Evolutionary conservation across 768 basidiomycete species (phyloP).

Genomic region (Agaricus subrufescens): DNA sequence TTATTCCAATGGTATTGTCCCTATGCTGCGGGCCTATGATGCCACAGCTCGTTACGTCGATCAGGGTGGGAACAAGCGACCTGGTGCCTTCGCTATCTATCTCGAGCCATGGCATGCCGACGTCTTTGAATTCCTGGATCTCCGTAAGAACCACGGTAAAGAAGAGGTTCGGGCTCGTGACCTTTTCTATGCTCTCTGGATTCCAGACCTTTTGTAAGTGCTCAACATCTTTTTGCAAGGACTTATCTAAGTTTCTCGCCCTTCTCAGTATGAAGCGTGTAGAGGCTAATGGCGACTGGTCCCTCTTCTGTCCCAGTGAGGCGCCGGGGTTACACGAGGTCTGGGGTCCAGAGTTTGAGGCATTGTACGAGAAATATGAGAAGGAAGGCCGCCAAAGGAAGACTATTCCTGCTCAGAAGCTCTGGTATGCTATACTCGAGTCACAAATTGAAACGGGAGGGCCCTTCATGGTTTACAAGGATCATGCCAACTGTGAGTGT

Average conservation of each 20-base stretch:
- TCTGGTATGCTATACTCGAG: slow-evolving; percentile 97
- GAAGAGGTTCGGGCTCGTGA: slow-evolving; percentile 96
- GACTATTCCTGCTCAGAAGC: slow-evolving; percentile 89
- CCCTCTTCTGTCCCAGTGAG: slow-evolving; percentile 97
- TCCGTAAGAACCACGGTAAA: slow-evolving; percentile 98
- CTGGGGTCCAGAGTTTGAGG: slow-evolving; percentile 86
- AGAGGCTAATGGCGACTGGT: slow-evolving; percentile 86
- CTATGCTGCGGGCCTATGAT: slow-evolving; percentile 97
- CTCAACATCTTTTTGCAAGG: background rate
- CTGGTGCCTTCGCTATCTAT: slow-evolving; percentile 97
- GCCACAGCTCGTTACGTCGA: slow-evolving; percentile 98
- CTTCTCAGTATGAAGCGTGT: slow-evolving; percentile 88
- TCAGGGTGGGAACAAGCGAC: slow-evolving; percentile 98
- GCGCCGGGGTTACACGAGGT: slow-evolving; percentile 88
- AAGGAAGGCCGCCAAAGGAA: slow-evolving; percentile 82
- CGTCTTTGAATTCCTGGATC: slow-evolving; percentile 94
- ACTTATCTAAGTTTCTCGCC: background rate
- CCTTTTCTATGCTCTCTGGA: slow-evolving; percentile 98
- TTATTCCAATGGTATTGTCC: slow-evolving; percentile 97
- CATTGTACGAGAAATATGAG: slow-evolving; percentile 83
- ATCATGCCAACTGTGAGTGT: slow-evolving; percentile 80
- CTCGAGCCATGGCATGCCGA: slow-evolving; percentile 99
- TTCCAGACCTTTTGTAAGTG: slow-evolving; percentile 89
- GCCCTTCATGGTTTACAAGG: slow-evolving; percentile 99
- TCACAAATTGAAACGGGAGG: slow-evolving; percentile 97